Conservation (phyloP, 2,329 filamentous ascomycete genomes). For the Colletotrichum limetticola region DNA sequence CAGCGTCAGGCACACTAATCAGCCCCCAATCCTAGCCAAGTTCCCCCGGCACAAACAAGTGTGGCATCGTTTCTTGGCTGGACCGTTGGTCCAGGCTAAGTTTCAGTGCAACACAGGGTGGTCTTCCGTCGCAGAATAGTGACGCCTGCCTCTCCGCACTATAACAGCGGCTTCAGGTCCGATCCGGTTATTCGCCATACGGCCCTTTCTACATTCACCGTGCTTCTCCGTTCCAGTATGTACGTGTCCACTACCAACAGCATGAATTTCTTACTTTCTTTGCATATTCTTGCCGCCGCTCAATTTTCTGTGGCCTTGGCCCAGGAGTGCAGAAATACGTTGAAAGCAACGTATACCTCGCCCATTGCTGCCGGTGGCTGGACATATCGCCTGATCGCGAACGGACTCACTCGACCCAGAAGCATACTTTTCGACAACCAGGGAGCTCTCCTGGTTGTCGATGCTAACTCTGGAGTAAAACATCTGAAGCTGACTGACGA, state of each 20-base stretch:
- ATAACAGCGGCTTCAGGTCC: neutral
- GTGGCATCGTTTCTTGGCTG: neutral
- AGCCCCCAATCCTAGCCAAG: neutral
- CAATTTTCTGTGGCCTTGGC: neutral
- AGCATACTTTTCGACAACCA: constrained; percentile 55
- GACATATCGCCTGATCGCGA: constrained; percentile 54
- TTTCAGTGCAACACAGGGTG: neutral
- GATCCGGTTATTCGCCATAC: neutral
- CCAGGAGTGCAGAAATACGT: constrained; percentile 44
- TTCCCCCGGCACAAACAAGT: neutral
- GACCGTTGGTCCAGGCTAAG: neutral
- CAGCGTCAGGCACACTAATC: neutral
- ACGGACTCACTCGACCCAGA: constrained; percentile 53
- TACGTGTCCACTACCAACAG: neutral
- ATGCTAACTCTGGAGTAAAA: constrained; percentile 52
- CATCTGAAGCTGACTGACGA: constrained; percentile 52
- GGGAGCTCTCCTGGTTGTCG: constrained; percentile 58
- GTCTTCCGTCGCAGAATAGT: neutral
- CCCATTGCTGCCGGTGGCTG: constrained; percentile 54
- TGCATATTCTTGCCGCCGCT: neutral
- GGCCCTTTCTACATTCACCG: neutral
- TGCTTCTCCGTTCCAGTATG: neutral
- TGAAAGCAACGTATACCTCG: constrained; percentile 46
- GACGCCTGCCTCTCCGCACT: neutral
- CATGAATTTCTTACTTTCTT: neutral